Evolutionary conservation across 1,284 basidiomycete species (phyloP), one percentile per base, ranked within the genome.

Genomic region (Takashimella tepidaria): DNA sequence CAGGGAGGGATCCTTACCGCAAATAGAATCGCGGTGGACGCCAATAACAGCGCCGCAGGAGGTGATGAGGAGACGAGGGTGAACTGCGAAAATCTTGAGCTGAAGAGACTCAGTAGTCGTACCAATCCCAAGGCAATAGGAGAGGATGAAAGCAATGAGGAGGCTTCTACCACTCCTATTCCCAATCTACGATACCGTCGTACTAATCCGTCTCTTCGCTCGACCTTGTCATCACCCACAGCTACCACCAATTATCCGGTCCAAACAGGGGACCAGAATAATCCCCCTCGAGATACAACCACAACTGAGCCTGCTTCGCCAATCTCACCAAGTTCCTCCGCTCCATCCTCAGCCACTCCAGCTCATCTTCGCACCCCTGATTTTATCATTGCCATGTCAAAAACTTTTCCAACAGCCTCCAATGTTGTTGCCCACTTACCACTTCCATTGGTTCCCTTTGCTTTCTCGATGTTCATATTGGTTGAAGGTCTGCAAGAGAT

Each of bases 391-490:
- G 13, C 10, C 3, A 54, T 75, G 26, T 56, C 57, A 10, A 41
- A 50, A 23, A 59, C 67, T n/a, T 89, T 92, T 68, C 92, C 91
- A 0, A 92, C 87, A 0, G 81, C 89, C 82, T 24, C 79, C 83
- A 25, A 72, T 21, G 80, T 87, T 19, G 82, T 90, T 51, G 84
- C 87, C 58, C 69, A 84, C 74, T 53, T 64, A 21, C 59, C 64
- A 23, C 58, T 67, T 47, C 57, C 57, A 1, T 62, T 98, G 5
- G 78, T 97, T 10, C 92, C 92, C 0, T 98, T 98, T 67, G 89
- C 92, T 0, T 92, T 98, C 70, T 86, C 87, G 4, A 92, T 96
- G 78, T 98, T 98, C 77, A 91, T 98, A 64, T 83, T 98, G 46
- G 91, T 96, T 51, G 87, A 95, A 68, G 88, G 82, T 0, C 80